Percentiles rank a stretch among this genome's conserved stretches.
Evolutionary conservation across 23 red algal species (phyloP).

Genomic region (Gracilaria vermiculophylla): DNA sequence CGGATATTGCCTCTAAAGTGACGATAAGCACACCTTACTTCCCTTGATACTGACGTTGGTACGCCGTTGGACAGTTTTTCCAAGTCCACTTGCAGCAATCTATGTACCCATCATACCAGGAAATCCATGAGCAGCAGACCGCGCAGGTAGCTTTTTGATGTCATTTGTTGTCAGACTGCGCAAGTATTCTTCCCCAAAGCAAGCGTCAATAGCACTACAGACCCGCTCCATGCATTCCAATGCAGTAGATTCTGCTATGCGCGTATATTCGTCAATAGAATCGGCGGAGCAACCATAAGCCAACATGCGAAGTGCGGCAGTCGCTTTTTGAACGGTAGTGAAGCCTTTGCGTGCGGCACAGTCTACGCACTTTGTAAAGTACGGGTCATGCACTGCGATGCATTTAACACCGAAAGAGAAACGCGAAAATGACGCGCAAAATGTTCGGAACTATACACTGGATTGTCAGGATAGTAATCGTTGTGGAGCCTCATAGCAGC

Average conservation of each 20-base stretch:
- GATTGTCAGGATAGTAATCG: neutral
- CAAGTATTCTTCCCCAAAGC: neutral
- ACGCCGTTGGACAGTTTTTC: constrained; percentile 31
- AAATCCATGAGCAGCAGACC: neutral
- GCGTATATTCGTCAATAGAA: neutral
- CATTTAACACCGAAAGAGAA: neutral
- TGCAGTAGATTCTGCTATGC: neutral
- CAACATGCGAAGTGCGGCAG: neutral
- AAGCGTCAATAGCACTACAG: neutral
- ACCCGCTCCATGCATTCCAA: neutral
- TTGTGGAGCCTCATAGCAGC: neutral
- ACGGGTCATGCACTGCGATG: neutral
- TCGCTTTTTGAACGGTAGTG: neutral
- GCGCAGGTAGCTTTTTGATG: neutral
- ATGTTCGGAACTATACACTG: neutral
- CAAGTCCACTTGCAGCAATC: constrained; percentile 7
- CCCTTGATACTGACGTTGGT: constrained; percentile 3
- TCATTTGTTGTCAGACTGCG: neutral
- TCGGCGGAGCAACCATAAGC: neutral
- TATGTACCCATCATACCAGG: constrained; percentile 20
- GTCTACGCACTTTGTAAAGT: neutral
- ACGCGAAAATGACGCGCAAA: neutral
- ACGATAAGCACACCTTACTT: neutral
- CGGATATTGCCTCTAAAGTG: constrained; percentile 17
- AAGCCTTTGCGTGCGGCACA: neutral